Evolutionary conservation across 1,139 yeast species (phyloP), one percentile per base, ranked within the genome.

Genomic region (Hyphopichia buzzinii): DNA sequence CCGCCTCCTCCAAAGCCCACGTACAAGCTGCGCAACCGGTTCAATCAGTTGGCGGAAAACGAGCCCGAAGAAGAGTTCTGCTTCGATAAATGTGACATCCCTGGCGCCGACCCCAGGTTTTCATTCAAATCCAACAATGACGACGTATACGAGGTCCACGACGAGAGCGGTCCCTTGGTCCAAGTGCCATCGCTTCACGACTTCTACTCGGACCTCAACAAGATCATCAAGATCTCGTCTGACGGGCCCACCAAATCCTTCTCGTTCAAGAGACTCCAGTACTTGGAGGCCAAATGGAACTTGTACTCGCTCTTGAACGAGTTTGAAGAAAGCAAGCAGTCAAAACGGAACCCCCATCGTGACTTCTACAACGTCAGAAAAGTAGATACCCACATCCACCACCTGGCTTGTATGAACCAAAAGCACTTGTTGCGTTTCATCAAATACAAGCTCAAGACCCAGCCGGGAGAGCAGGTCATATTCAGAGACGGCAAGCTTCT

Each of bases 381-480:
- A 59, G 99, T 94, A 30, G 99, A 94, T 55, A 94, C 98, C 11
- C 99, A 94, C 71, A 96, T 94, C 53, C 99, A 94, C 60, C 98
- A 94, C 60, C 86, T 96, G 11, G 99, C 99, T 7, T 90, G 97
- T 60, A 92, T 92, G 98, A 94, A 94, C 55, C 98, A 94, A 61
- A 94, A 94, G 62, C 98, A 94, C 64, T 70, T 94, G 54, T 70
- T 94, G 48, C 82, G 98, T 51, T 94, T 87, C 59, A 94, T 94
- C 61, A 94, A 94, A 63, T 87, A 89, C 59, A 92, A 92, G 64
- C 61, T 76, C 65, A 54, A 68, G 48, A 67, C 75, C 1, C 49
- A 54, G 29, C 92, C 96, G 1, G 77, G 87, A 49, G 96, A 92
- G 58, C 81, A 84, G 44, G 99, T 94, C 13, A 92, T 94, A 37